Percentiles rank a stretch among this genome's conserved stretches.
phyloP scores from a whole-genome alignment of 1,139 yeast genomes.

The Candida freyschussii region DNA sequence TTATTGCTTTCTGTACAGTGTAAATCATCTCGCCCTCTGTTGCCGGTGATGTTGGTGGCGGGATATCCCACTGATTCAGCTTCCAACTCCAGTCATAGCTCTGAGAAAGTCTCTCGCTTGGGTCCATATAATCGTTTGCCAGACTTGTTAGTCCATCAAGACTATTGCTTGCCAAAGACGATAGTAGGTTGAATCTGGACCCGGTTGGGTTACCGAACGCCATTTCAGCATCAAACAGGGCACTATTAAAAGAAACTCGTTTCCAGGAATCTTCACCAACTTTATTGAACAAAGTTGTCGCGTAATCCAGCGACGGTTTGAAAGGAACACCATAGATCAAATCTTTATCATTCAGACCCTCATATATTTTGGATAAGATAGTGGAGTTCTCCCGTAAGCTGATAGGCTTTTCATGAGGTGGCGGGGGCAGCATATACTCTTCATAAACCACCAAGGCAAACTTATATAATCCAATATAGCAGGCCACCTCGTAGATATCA shows the following conservation, averaged over 20 bases:
- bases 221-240: conserved; percentile 44
- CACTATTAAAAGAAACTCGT: conserved; percentile 50
- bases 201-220: conserved; percentile 6
- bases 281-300: conserved; percentile 39
- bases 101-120: conserved; percentile 14
- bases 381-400: conserved; percentile 15
- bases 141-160: conserved; percentile 44
- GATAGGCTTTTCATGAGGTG: conserved; percentile 10
- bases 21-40: conserved; percentile 44
- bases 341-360: conserved; percentile 50
- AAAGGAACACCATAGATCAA: conserved; percentile 59
- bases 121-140: conserved; percentile 25
- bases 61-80: conserved; percentile 64
- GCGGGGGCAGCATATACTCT: conserved; percentile 32
- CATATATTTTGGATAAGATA: conserved; percentile 39
- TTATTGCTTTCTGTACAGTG: conserved; percentile 37
- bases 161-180: conserved; percentile 42
- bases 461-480: conserved; percentile 34
- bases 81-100: conserved; percentile 63
- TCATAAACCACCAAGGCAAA: conserved; percentile 55
- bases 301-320: conserved; percentile 47
- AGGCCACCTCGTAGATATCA: conserved; percentile 34
- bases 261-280: conserved; percentile 36
- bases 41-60: conserved; percentile 33
- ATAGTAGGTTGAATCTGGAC: conserved; percentile 25